Conservation (phyloP, 768 basidiomycete genomes). For the Clitopilus passeckerianus region DNA sequence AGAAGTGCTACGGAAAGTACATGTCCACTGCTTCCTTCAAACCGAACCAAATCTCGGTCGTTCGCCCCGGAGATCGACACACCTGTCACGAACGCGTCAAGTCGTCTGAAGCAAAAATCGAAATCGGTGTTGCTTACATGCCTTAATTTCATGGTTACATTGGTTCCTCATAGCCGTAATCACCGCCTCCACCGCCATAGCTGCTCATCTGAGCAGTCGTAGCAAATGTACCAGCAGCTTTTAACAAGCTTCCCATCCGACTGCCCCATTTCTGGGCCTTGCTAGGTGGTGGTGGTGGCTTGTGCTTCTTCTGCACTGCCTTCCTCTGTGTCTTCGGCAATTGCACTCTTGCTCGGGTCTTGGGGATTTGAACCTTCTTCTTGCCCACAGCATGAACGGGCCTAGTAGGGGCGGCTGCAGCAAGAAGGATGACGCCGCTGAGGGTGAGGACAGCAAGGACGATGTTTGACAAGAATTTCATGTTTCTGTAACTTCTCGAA, state of each 20-base stretch:
- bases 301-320: not conserved
- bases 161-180: no score
- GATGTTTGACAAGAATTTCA: not conserved
- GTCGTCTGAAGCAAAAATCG: no score
- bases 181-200: not conserved
- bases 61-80: no score
- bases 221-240: not conserved
- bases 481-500: not conserved
- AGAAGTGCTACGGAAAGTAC: no score
- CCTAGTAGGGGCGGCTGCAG: not conserved
- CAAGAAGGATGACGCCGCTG: not conserved
- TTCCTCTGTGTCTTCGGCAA: not conserved
- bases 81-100: no score
- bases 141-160: no score
- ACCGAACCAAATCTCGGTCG: no score
- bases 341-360: no score
- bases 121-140: no score
- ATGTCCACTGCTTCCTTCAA: no score
- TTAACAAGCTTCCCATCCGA: not conserved
- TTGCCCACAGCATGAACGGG: not conserved
- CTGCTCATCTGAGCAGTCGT: not conserved
- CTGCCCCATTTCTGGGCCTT: not conserved
- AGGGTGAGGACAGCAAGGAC: not conserved
- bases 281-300: not conserved
- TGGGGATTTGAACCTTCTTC: no score